Base-by-base conservation (phyloP, 2,329 filamentous ascomycete species). In the Lasiodiplodia sp. region DNA sequence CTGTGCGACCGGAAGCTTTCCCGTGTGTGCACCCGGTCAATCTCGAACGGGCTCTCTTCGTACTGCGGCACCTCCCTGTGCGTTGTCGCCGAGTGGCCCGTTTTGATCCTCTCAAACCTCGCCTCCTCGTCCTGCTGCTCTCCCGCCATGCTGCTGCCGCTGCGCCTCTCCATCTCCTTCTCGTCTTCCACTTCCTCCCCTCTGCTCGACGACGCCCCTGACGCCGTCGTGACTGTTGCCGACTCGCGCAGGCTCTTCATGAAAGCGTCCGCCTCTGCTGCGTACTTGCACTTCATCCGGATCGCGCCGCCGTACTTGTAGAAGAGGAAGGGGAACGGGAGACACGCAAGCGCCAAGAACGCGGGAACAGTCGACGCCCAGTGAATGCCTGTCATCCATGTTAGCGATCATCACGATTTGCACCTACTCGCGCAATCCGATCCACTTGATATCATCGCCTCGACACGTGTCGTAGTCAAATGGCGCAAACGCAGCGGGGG, bases 251-350 rank as follows among this genome's bases (percentile, higher is more conserved):
- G 75, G 56, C 80, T 80, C 63, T 78, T 77, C 79, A 91, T 83
- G 69, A 91, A 86, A 12, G 82, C 83, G 37, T 89, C 89, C 7
- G 91, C 87, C 78, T 92, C 86, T 11, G 87, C 85, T 6, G 91
- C 88, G 75, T 86, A 94, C 81, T 90, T 89, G 84, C 91, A 93
- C 75, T 84, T 87, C 76, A 85, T 81, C 25, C 91, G 85, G 73
- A 94, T 91, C 34, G 71, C 25, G 7, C 78, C 81, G 49, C 92
- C 92, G 76, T 92, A 93, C 73, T 86, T 89, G 81, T 92, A 92
- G 79, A 95, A 92, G 18, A 95, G 77, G 78, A 92, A 91, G 0
- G 92, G 92, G 74, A 92, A 90, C 0, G 92, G 91, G 21, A 93
- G 82, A 78, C 91, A 94, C 12, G 85, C 86, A 3, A 94, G 77